These are phyloP conservation scores for Kwoniella sp. DNA, from an alignment of 768 basidiomycete genomes.

Conservation along the genomic window DNA sequence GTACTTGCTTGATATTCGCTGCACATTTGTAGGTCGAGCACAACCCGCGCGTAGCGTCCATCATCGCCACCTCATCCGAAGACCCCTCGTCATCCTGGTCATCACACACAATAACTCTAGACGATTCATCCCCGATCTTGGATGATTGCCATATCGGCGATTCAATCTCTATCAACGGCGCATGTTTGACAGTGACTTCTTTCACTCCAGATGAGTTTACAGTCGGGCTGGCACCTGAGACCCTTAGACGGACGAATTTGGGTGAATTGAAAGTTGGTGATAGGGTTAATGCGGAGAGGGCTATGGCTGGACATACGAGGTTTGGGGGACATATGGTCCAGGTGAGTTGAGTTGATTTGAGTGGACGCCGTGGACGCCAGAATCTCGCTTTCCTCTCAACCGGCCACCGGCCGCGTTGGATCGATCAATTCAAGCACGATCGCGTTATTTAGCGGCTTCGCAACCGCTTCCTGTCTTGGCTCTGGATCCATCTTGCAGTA, in stretches of 20 bases:
- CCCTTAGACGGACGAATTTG: conserved; percentile 82
- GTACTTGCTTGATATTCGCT: no score
- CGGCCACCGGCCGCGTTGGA: neutral
- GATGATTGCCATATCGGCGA: conserved; percentile 90
- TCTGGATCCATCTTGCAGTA: no score
- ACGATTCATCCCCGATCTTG: conserved; percentile 70
- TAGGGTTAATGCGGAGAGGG: conserved; percentile 87
- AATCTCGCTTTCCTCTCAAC: no score
- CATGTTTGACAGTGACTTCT: conserved; percentile 86
- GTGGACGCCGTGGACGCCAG: neutral
- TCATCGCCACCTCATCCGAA: conserved; percentile 53
- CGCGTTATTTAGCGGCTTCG: no score
- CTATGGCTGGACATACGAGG: conserved; percentile 84
- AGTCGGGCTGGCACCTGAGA: conserved; percentile 95
- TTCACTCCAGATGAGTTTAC: conserved; percentile 82
- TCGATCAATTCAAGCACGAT: no score
- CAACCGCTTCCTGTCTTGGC: no score
- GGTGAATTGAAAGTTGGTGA: conserved; percentile 78
- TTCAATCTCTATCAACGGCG: conserved; percentile 66
- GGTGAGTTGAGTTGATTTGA: conserved; percentile 59
- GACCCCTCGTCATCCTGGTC: conserved; percentile 54
- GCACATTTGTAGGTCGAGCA: conserved; percentile 73
- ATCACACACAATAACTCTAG: conserved; percentile 73
- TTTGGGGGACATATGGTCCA: conserved; percentile 99
- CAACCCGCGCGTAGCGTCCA: conserved; percentile 70